Base-by-base conservation (phyloP, 2,329 filamentous ascomycete genomes). In the Zalaria obscura region DNA sequence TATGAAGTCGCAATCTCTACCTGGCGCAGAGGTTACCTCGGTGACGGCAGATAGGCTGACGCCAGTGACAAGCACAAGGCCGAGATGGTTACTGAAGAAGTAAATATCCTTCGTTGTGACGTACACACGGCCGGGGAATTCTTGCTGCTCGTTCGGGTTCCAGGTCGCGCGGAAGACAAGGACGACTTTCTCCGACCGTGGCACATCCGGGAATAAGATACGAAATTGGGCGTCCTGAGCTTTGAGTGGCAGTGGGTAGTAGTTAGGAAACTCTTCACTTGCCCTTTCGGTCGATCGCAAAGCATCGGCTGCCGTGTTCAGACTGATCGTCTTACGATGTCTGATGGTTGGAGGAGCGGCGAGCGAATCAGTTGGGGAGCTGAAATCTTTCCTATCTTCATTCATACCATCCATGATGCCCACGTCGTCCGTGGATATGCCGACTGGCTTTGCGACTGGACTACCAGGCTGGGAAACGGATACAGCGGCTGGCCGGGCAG, bases 61-160 rank as follows among this genome's bases (percentile, higher is more conserved):
- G 10, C 76, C 76, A 39, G 87, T 89, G 1, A 89, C 83, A 31
- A 94, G 71, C 1, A 96, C 82, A 4, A 98, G 72, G 4, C 91
- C 91, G 58, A 95, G 78, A 55, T 95, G 84, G 55, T 96, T 83
- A 52, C 88, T 93, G 62, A 95, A 98, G 56, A 98, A 96, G 60
- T 93, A 96, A 58, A 98, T 78, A 48, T 88, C 83, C 47, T 81
- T 78, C 0, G 80, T 72, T 1, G 89, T 96, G 45, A 94, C 79
- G 58, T 93, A 98, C 25, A 93, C 78, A 40, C 91, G 77, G 1
- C 91, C 80, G 5, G 80, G 80, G 45, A 96, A 85, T 46, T 83
- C 79, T 59, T 83, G 80, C 50, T 78, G 73, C 41, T 83, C 78
- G 49, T 78, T 81, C 1, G 78, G 76, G 52, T 77, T 81, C 86